A percentile compares a stretch with the other conserved stretches of the same genome.
phyloP scores from a whole-genome alignment of 371 early-diverging fungal genomes.

The Mortierella sp. region DNA sequence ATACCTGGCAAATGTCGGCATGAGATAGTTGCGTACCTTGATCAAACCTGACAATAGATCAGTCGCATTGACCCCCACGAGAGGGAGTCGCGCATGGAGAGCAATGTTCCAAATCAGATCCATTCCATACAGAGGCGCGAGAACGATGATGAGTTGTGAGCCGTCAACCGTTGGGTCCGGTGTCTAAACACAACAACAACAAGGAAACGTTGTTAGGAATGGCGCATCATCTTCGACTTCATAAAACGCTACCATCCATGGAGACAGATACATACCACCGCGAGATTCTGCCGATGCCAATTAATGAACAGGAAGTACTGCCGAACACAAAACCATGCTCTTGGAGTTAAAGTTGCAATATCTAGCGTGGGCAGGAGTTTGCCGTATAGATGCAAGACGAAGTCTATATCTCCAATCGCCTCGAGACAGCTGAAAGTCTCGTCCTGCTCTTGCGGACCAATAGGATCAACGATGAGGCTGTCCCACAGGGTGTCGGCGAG shows the following conservation, averaged over 20 bases:
- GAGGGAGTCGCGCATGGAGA: conserved; percentile 43
- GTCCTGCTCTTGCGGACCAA: conserved; percentile 57
- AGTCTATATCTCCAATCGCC: conserved; percentile 39
- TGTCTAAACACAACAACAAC: background rate
- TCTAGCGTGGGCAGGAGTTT: conserved; percentile 52
- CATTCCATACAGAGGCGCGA: conserved; percentile 51
- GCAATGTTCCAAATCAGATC: conserved; percentile 61
- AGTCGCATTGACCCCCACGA: conserved; percentile 54
- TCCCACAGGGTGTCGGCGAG: conserved; percentile 59
- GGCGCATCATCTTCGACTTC: background rate
- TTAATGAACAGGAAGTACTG: conserved; percentile 58
- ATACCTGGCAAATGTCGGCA: background rate
- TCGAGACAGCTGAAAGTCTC: conserved; percentile 58
- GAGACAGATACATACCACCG: conserved; percentile 14
- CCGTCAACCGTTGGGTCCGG: conserved; percentile 16
- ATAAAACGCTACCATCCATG: too few relatives aligned
- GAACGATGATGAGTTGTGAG: conserved; percentile 24
- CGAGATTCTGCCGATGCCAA: conserved; percentile 35
- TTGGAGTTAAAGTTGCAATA: conserved; percentile 48
- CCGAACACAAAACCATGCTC: conserved; percentile 54
- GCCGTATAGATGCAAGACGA: conserved; percentile 57
- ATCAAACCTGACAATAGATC: conserved; percentile 50
- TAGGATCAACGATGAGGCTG: conserved; percentile 57
- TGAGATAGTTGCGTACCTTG: conserved; percentile 27
- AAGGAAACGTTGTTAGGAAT: background rate